Evolutionary conservation across 2,329 filamentous ascomycete species (phyloP).

Genomic region (Neofusicoccum kwambonambiense): DNA sequence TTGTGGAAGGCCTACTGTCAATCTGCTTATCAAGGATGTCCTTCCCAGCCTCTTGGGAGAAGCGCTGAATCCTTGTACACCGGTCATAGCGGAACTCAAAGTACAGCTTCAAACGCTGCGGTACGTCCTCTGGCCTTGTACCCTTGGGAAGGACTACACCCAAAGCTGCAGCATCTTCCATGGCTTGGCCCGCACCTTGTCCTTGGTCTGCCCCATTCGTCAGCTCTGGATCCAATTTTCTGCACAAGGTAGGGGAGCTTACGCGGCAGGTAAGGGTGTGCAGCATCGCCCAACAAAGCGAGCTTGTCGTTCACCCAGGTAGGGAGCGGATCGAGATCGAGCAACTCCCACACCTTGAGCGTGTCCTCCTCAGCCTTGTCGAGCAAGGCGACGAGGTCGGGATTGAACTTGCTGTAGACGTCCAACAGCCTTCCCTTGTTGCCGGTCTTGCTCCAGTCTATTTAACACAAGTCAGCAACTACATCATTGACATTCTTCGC

Average conservation of each 20-base stretch:
- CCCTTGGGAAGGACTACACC: constrained; percentile 45
- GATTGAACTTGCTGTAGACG: constrained; percentile 40
- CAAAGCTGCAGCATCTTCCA: constrained; percentile 65
- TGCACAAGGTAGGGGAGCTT: constrained; percentile 30
- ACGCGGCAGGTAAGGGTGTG: constrained; percentile 66
- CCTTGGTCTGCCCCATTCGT: constrained; percentile 47
- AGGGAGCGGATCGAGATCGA: constrained; percentile 58
- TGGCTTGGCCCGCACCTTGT: constrained; percentile 62
- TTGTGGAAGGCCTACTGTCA: neutral
- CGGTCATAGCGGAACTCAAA: constrained; percentile 58
- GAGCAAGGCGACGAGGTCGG: constrained; percentile 36
- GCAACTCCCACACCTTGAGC: constrained; percentile 38
- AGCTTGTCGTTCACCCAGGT: constrained; percentile 56
- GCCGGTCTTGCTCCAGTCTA: constrained; percentile 38
- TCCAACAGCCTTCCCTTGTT: constrained; percentile 40
- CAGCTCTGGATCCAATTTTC: constrained; percentile 20
- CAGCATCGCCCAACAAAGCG: constrained; percentile 64
- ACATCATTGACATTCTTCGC: too few relatives aligned
- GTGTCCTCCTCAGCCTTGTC: constrained; percentile 39
- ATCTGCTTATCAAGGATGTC: constrained; percentile 39
- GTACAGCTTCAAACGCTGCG: constrained; percentile 58
- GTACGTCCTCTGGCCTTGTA: constrained; percentile 7
- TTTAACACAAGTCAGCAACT: neutral
- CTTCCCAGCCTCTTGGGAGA: constrained; percentile 53
- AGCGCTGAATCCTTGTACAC: constrained; percentile 59